phyloP scores from a whole-genome alignment of 768 basidiomycete species.

The Kwoniella dejecticola region DNA sequence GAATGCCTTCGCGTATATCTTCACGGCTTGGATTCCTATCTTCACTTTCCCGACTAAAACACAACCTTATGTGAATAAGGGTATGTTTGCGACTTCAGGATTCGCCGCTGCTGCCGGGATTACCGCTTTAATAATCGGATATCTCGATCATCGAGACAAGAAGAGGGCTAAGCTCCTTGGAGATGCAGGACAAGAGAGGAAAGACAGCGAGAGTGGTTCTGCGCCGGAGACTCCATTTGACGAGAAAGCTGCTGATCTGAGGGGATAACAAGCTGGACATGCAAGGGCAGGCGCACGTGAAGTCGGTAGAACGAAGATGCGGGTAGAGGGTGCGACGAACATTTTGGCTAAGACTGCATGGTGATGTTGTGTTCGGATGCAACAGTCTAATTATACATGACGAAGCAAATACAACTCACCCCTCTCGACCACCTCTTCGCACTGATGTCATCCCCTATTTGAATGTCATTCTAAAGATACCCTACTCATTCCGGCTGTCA shows the following conservation, averaged over 20 bases:
- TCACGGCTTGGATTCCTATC: slow-evolving; percentile 43
- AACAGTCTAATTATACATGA: too few species aligned
- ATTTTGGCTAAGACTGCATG: not conserved
- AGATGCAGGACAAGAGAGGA: not conserved
- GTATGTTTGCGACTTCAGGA: slow-evolving; percentile 33
- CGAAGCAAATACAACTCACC: too few species aligned
- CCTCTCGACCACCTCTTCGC: too few species aligned
- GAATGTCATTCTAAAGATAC: too few species aligned
- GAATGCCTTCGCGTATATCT: slow-evolving; percentile 42
- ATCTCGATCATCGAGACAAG: slow-evolving; percentile 25
- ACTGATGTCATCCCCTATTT: too few species aligned
- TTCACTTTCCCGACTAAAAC: slow-evolving; percentile 45
- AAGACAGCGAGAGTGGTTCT: slow-evolving; percentile 1
- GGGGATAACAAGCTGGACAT: too few species aligned
- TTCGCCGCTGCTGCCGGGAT: slow-evolving; percentile 29
- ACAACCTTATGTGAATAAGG: slow-evolving; percentile 37
- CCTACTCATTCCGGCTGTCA: too few species aligned
- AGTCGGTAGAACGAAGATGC: too few species aligned
- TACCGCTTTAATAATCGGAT: slow-evolving; percentile 35
- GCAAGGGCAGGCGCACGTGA: too few species aligned
- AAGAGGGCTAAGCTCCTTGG: slow-evolving; percentile 2
- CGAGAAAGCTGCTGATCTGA: slow-evolving; percentile 8
- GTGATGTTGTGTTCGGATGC: too few species aligned
- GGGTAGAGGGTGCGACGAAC: too few species aligned
- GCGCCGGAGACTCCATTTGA: slow-evolving; percentile 14